Evolutionary conservation across 495 filamentous ascomycete species (phyloP).

Genomic region (Umbilicaria muhlenbergii): DNA sequence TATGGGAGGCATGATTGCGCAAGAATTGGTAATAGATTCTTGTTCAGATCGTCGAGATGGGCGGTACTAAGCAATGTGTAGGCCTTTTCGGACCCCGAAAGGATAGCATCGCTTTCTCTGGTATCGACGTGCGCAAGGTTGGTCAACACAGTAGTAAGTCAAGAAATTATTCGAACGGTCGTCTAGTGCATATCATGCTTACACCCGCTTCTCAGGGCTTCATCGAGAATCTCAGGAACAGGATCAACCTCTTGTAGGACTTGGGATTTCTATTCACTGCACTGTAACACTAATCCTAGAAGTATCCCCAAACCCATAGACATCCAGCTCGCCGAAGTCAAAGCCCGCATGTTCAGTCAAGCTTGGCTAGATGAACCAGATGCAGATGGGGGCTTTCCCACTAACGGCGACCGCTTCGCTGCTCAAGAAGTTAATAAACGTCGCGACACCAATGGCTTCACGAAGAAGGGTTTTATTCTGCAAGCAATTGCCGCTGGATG

Average conservation of each 20-base stretch:
- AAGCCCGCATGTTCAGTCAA: conserved; percentile 41
- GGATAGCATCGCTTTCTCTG: conserved; percentile 49
- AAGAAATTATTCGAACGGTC: conserved; percentile 22
- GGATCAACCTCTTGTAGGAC: conserved; percentile 36
- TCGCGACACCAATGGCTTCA: conserved; percentile 34
- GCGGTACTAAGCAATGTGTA: conserved; percentile 4
- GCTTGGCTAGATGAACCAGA: conserved; percentile 47
- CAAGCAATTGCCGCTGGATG: conserved; percentile 67
- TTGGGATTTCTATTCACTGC: conserved; percentile 8
- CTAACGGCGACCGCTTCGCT: conserved; percentile 62
- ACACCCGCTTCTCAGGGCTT: conserved; percentile 22
- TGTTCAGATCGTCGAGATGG: not conserved
- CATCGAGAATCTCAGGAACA: conserved; percentile 49
- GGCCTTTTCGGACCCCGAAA: conserved; percentile 42
- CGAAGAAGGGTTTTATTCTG: conserved; percentile 50
- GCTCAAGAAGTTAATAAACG: conserved; percentile 61
- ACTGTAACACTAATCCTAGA: not conserved
- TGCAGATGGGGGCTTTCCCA: conserved; percentile 44
- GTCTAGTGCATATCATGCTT: not conserved
- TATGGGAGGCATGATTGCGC: conserved; percentile 80
- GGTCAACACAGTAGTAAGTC: conserved; percentile 39
- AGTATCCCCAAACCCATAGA: conserved; percentile 55
- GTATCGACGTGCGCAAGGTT: conserved; percentile 58
- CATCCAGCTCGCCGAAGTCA: conserved; percentile 33
- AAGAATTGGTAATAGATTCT: conserved; percentile 42